Conservation (phyloP, 179 eudicot genomes). For the Vitellaria paradoxa region DNA sequence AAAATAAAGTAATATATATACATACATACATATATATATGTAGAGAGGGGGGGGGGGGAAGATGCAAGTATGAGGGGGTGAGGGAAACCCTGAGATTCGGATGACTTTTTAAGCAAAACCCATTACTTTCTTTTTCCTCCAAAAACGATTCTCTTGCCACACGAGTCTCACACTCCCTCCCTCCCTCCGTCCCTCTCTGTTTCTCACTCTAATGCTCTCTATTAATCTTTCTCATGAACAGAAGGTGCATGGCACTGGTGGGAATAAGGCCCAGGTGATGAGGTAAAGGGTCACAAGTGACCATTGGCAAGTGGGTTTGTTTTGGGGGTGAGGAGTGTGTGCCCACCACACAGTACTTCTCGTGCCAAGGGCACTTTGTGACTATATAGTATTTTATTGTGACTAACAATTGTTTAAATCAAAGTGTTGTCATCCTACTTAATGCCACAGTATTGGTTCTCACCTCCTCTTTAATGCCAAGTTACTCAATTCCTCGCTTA, state of each 20-base stretch:
- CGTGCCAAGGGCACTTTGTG: too few relatives aligned
- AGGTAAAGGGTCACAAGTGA: constrained; percentile 12
- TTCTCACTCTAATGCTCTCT: too few relatives aligned
- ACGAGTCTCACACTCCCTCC: neutral
- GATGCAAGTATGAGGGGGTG: neutral
- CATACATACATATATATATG: neutral
- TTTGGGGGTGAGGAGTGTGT: too few relatives aligned
- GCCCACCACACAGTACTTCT: too few relatives aligned
- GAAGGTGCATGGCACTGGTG: constrained; percentile 6
- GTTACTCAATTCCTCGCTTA: too few relatives aligned
- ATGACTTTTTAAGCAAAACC: constrained; percentile 46
- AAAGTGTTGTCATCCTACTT: too few relatives aligned
- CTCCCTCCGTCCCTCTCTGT: neutral
- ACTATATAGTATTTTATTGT: too few relatives aligned
- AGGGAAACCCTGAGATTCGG: constrained; percentile 34
- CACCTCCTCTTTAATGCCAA: too few relatives aligned
- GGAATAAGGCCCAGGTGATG: neutral
- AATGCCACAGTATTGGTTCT: too few relatives aligned
- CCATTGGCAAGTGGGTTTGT: constrained; percentile 12
- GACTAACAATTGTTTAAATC: too few relatives aligned
- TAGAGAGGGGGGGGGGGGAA: constrained; percentile 12
- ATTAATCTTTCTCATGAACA: neutral
- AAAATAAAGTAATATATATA: constrained; percentile 14
- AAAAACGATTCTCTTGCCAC: neutral
- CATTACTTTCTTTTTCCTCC: constrained; percentile 12